Conservation (phyloP, 2,329 filamentous ascomycete genomes). For the Emericellopsis atlantica region DNA sequence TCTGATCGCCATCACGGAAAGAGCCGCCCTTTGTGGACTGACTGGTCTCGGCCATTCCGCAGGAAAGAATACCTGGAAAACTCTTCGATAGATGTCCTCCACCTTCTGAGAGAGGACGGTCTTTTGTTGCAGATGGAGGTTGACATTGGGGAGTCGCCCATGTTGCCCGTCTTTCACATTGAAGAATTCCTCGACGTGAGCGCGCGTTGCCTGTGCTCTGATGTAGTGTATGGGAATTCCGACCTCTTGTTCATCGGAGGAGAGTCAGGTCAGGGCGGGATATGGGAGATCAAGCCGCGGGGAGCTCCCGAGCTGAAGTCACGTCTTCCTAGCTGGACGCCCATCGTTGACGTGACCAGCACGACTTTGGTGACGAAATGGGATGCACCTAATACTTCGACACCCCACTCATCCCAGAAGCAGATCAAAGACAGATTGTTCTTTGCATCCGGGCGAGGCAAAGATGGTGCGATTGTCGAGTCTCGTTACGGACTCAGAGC, state of each 20-base stretch:
- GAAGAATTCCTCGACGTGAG: too few relatives aligned
- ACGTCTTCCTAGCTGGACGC: constrained; percentile 51
- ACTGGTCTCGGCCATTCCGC: constrained; percentile 71
- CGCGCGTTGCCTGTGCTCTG: too few relatives aligned
- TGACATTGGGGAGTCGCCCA: too few relatives aligned
- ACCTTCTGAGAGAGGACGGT: constrained; percentile 81
- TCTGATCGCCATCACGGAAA: constrained; percentile 28
- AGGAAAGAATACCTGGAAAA: constrained; percentile 45
- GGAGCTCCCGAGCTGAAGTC: constrained; percentile 21
- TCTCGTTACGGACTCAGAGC: constrained; percentile 59
- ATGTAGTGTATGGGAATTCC: too few relatives aligned
- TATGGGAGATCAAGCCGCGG: constrained; percentile 34
- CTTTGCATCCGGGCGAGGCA: constrained; percentile 51
- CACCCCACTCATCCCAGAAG: constrained; percentile 8
- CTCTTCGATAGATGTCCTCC: constrained; percentile 57
- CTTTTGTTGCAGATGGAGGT: constrained; percentile 50
- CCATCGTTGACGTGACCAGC: constrained; percentile 37
- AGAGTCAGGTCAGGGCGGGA: constrained; percentile 62
- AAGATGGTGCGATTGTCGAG: constrained; percentile 52
- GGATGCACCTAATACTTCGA: constrained; percentile 1
- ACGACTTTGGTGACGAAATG: background rate
- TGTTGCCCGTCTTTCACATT: too few relatives aligned
- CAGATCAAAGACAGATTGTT: constrained; percentile 51
- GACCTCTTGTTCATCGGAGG: constrained; percentile 48
- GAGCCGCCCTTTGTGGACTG: constrained; percentile 56